Conservation (phyloP, 2,329 filamentous ascomycete genomes). For the Venturia carpophila region DNA sequence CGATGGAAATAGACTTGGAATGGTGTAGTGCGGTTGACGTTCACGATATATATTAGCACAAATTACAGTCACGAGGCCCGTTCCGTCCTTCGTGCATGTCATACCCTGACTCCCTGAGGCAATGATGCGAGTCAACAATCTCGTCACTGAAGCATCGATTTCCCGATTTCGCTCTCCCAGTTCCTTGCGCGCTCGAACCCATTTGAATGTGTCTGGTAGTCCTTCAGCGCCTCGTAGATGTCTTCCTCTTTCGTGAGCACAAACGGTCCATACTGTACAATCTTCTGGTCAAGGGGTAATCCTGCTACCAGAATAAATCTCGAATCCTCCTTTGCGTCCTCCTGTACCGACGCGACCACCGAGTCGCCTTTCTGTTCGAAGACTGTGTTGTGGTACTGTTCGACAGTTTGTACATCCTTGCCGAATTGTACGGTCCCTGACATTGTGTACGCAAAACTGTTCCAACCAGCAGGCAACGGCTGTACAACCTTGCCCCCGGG, state of each 20-base stretch:
- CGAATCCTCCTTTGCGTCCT: slow-evolving; percentile 54
- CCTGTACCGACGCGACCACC: slow-evolving; percentile 62
- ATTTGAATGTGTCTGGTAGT: slow-evolving; percentile 65
- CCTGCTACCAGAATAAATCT: slow-evolving; percentile 68
- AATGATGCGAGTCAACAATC: background rate
- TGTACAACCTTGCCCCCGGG: slow-evolving; percentile 75
- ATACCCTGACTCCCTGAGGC: background rate
- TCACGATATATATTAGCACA: background rate
- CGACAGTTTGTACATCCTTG: slow-evolving; percentile 46
- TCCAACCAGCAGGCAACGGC: slow-evolving; percentile 71
- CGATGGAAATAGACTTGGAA: background rate
- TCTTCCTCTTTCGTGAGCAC: slow-evolving; percentile 66
- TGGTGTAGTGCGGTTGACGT: background rate
- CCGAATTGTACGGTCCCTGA: slow-evolving; percentile 61
- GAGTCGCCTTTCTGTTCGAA: slow-evolving; percentile 74
- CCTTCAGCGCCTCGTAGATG: slow-evolving; percentile 67
- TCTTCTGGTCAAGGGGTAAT: slow-evolving; percentile 67
- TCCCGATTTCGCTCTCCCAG: slow-evolving; percentile 84
- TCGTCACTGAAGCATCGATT: slow-evolving; percentile 51
- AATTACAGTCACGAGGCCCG: background rate
- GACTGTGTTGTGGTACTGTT: slow-evolving; percentile 78
- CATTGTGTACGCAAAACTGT: slow-evolving; percentile 82
- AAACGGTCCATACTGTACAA: slow-evolving; percentile 80
- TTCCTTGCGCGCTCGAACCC: slow-evolving; percentile 72
- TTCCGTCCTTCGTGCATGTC: background rate